phyloP scores from a whole-genome alignment of 129 eudicot species.

The Chrysanthemum makinoi region DNA sequence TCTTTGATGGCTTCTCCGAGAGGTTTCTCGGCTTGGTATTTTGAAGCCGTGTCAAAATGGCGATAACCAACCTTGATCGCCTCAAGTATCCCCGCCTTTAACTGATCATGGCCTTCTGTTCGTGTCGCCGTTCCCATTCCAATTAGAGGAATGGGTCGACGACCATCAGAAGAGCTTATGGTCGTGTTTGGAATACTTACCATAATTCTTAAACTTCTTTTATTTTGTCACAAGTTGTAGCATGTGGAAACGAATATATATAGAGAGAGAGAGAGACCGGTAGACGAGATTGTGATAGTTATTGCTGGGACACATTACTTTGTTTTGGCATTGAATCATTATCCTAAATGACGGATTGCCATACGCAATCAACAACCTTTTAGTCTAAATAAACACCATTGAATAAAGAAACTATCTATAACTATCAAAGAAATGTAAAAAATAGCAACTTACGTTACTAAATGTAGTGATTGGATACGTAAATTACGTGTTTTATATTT shows the following conservation, averaged over 20 bases:
- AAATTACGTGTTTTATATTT: too few species aligned
- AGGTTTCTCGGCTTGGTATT: slow-evolving; percentile 41
- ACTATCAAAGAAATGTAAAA: too few species aligned
- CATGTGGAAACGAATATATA: too few species aligned
- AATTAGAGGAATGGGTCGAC: slow-evolving; percentile 40
- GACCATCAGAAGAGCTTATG: slow-evolving; percentile 19
- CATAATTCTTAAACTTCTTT: slow-evolving; percentile 7
- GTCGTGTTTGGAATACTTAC: slow-evolving; percentile 17
- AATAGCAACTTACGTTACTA: too few species aligned
- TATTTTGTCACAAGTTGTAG: neutral
- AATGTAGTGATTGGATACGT: too few species aligned
- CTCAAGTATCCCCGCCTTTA: slow-evolving; percentile 41
- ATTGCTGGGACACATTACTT: too few species aligned
- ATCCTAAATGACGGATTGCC: neutral
- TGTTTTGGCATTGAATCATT: too few species aligned
- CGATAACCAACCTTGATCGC: slow-evolving; percentile 60
- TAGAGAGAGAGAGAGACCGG: too few species aligned
- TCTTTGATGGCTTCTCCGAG: slow-evolving; percentile 43
- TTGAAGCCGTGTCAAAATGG: slow-evolving; percentile 56
- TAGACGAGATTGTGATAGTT: neutral
- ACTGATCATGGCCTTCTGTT: slow-evolving; percentile 16
- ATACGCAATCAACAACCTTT: neutral
- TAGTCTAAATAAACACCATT: too few species aligned
- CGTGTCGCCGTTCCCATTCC: slow-evolving; percentile 39
- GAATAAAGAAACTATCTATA: too few species aligned